Evolutionary conservation across 768 basidiomycete genomes (phyloP).

Genomic region (Lentinula sp.): DNA sequence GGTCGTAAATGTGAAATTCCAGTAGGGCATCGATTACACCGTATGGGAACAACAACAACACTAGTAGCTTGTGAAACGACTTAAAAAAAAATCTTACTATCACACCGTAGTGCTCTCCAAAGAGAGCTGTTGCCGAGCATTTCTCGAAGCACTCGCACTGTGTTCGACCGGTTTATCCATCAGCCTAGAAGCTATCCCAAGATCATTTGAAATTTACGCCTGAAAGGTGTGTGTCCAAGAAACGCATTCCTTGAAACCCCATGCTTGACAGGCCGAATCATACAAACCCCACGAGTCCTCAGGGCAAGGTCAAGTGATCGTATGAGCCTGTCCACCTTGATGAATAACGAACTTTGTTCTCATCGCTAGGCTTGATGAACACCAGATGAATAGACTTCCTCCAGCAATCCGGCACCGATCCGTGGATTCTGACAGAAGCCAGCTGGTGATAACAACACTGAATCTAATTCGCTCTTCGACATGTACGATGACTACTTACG

Average conservation of each 20-base stretch:
- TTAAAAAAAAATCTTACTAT: not conserved
- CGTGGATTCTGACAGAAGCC: not conserved
- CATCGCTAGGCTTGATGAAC: not conserved
- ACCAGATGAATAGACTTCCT: no score
- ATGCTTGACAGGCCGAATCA: not conserved
- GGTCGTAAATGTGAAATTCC: not conserved
- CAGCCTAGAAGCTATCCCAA: not conserved
- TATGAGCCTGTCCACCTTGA: not conserved
- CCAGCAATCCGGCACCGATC: not conserved
- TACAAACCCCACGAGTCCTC: no score
- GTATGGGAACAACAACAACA: not conserved
- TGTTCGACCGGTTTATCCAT: not conserved
- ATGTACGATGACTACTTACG: no score
- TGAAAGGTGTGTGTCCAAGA: not conserved
- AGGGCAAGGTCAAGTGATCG: not conserved
- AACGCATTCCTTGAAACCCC: not conserved
- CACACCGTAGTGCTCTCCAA: not conserved
- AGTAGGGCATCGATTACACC: not conserved
- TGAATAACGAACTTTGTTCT: not conserved
- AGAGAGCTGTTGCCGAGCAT: not conserved
- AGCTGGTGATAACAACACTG: not conserved
- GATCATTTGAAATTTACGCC: not conserved
- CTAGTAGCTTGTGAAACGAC: not conserved
- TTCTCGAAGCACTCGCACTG: not conserved
- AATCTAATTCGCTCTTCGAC: not conserved